These are phyloP conservation scores for Geotrichum macrosporum DNA, from an alignment of 1,139 yeast genomes.

Conservation along the genomic window DNA sequence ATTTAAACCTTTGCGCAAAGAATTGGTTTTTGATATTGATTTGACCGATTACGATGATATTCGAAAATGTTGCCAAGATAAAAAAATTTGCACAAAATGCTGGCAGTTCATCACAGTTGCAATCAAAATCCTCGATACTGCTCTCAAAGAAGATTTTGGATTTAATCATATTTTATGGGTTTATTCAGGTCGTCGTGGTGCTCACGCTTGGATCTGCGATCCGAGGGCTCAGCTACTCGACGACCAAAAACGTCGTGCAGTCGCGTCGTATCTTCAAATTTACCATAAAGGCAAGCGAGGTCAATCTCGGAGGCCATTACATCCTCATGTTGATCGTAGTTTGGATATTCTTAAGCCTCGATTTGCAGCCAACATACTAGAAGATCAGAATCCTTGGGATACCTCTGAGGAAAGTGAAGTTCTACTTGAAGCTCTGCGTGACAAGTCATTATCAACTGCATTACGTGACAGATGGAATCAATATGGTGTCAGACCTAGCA, in stretches of 20 bases:
- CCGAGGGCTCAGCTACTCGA: slow-evolving; percentile 67
- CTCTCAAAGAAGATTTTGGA: slow-evolving; percentile 84
- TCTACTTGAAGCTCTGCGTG: slow-evolving; percentile 60
- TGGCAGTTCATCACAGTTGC: slow-evolving; percentile 95
- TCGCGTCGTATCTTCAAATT: slow-evolving; percentile 80
- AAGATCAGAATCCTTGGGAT: slow-evolving; percentile 85
- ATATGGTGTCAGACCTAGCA: slow-evolving; percentile 11
- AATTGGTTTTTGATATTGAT: slow-evolving; percentile 93
- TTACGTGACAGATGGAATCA: slow-evolving; percentile 42
- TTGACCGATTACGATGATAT: slow-evolving; percentile 92
- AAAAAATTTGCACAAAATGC: slow-evolving; percentile 80
- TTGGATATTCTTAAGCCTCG: slow-evolving; percentile 59
- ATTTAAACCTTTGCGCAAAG: slow-evolving; percentile 78
- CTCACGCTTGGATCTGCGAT: slow-evolving; percentile 98
- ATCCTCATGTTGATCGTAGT: slow-evolving; percentile 71
- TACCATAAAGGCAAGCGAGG: slow-evolving; percentile 46
- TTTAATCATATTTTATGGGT: slow-evolving; percentile 88
- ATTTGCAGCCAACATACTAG: slow-evolving; percentile 62
- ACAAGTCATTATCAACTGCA: slow-evolving; percentile 50
- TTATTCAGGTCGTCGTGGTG: slow-evolving; percentile 98
- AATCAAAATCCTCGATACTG: slow-evolving; percentile 63
- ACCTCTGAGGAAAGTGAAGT: slow-evolving; percentile 49
- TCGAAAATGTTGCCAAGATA: slow-evolving; percentile 88
- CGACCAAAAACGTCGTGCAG: slow-evolving; percentile 68
- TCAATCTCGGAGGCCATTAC: slow-evolving; percentile 70